Evolutionary conservation across 148 eudicot genomes (phyloP).

Genomic region (Pouteria glomerata): DNA sequence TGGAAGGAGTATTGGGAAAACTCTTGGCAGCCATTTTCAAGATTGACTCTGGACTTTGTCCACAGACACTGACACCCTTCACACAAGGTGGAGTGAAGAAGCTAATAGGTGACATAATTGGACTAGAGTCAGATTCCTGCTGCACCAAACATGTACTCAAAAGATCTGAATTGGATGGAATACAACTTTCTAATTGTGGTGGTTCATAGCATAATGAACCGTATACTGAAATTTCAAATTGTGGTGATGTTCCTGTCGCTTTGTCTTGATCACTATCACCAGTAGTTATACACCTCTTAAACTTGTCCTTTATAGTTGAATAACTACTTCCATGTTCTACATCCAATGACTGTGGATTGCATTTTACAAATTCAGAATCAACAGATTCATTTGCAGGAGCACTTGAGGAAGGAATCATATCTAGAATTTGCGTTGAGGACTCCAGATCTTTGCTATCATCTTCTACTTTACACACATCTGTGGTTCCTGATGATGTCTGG

Average conservation of each 20-base stretch:
- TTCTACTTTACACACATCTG: constrained; percentile 42
- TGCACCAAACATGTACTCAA: constrained; percentile 19
- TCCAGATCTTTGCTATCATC: constrained; percentile 38
- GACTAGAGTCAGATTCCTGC: constrained; percentile 31
- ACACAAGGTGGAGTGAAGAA: constrained; percentile 74
- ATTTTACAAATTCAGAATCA: constrained; percentile 35
- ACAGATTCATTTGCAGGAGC: constrained; percentile 39
- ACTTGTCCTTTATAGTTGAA: constrained; percentile 19
- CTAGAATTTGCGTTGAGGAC: constrained; percentile 24
- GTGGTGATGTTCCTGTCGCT: constrained; percentile 26
- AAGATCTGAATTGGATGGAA: constrained; percentile 32
- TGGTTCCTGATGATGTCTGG: constrained; percentile 56
- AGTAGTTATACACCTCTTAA: constrained; percentile 26
- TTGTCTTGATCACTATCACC: constrained; percentile 28
- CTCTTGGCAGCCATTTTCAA: constrained; percentile 77
- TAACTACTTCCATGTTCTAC: constrained; percentile 13
- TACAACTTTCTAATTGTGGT: constrained; percentile 35
- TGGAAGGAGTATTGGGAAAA: constrained; percentile 83
- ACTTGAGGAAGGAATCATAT: constrained; percentile 23
- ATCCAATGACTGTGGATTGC: constrained; percentile 23
- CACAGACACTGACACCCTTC: constrained; percentile 35
- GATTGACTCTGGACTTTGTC: constrained; percentile 68
- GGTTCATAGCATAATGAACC: constrained; percentile 64
- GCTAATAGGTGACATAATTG: constrained; percentile 30
- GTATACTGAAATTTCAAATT: constrained; percentile 29